A percentile compares a stretch with the other conserved stretches of the same genome.
phyloP scores from a whole-genome alignment of 1,284 basidiomycete species.

The Thelephora terrestris region DNA sequence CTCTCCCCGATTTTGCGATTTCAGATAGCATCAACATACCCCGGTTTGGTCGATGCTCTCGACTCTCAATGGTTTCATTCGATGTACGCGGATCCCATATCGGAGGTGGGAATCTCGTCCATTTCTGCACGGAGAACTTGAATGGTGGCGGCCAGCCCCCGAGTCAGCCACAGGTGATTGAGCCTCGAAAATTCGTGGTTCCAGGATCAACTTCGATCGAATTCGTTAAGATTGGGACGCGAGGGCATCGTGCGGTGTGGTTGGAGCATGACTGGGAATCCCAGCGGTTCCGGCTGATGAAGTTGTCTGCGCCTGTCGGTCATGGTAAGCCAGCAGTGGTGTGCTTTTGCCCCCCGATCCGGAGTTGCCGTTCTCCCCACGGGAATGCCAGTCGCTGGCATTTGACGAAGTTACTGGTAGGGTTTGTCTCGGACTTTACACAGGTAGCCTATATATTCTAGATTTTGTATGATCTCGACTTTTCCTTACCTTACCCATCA shows the following conservation, averaged over 20 bases:
- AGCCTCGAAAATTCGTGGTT: conserved; percentile 13
- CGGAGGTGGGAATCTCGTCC: conserved; percentile 6
- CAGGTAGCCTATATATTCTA: conserved; percentile 40
- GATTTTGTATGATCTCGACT: conserved; percentile 27
- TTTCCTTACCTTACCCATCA: conserved; percentile 4
- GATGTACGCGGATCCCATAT: conserved; percentile 2
- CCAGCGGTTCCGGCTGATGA: conserved; percentile 37
- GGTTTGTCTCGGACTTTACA: conserved; percentile 37
- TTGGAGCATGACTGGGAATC: conserved; percentile 40
- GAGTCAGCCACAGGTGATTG: background rate
- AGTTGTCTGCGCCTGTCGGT: conserved; percentile 26
- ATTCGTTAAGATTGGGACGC: conserved; percentile 35
- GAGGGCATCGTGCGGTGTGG: conserved; percentile 40
- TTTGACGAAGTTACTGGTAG: conserved; percentile 43
- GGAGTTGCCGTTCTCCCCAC: conserved; percentile 36
- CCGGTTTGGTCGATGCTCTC: background rate
- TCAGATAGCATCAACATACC: conserved; percentile 4
- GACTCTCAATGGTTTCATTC: conserved; percentile 6
- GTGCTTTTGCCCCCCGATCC: conserved; percentile 31
- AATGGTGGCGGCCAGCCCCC: background rate
- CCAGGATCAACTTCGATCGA: conserved; percentile 28
- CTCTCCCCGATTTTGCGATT: conserved; percentile 5
- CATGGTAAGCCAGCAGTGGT: conserved; percentile 15
- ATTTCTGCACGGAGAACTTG: background rate
- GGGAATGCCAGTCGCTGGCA: conserved; percentile 32